Base-by-base conservation (phyloP, 306 rosid genomes). In the Begonia masoniana region DNA sequence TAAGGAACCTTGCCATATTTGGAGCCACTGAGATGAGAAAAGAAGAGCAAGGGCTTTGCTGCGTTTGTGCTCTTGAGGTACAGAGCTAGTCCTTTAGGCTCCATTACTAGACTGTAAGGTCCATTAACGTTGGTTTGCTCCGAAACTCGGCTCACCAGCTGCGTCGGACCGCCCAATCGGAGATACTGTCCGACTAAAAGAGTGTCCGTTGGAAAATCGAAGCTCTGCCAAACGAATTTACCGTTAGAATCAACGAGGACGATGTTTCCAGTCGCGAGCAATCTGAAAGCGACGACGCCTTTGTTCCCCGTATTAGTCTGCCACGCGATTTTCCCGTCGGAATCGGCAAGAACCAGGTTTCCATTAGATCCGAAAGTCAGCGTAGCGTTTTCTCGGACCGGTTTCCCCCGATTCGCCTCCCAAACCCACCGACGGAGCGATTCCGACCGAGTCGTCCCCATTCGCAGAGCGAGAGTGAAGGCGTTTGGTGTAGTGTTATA, bases 151-250 rank as follows among this genome's bases (percentile, higher is more conserved):
- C 94, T 78, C 39, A 78, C 80, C 1, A 84, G 74, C 50, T 73
- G 74, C 21, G 45, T 47, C 17, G 49, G 49, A 45, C 49, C 49
- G 15, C 49, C 49, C 14, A 45, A 50, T 5, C 61, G 51, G 4
- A 81, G 77, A 57, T 63, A 69, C 53, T 85, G 95, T 0, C 74
- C 81, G 36, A 79, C 74, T 55, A 82, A 65, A 7, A 85, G 78
- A 54, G 87, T 85, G 53, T 85, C 87, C 0, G 84, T 82, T 84
- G 87, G 87, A 43, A 63, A 52, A 13, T 82, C 77, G 43, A 85
- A 82, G 63, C 91, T 85, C 36, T 82, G 87, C 95, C 95, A 81
- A 45, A 76, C 48, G 7, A 78, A 78, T 0, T 58, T 58, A 1
- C 81, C 83, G 5, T 67, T 53, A 0, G 83, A 51, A 63, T 82